Evolutionary conservation across 768 basidiomycete genomes (phyloP).

Genomic region (Lentinula boryana): DNA sequence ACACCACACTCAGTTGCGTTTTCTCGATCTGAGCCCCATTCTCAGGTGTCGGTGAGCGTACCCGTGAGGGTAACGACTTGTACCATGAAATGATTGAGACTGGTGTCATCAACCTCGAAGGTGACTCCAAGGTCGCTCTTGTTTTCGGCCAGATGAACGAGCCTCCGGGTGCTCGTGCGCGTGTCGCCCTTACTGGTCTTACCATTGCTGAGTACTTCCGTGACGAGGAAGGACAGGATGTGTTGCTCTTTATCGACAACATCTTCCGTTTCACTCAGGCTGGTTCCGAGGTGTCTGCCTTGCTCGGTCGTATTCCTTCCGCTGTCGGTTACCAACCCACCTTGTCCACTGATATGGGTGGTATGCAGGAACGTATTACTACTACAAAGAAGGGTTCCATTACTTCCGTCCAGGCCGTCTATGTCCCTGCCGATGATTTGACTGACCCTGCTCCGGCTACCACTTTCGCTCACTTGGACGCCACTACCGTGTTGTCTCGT

Average conservation of each 20-base stretch:
- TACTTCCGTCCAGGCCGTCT: constrained; percentile 99
- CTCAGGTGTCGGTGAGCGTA: constrained; percentile 97
- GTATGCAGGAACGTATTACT: constrained; percentile 99
- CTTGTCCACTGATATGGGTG: constrained; percentile 99
- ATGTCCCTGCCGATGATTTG: constrained; percentile 99
- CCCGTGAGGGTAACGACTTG: constrained; percentile 99
- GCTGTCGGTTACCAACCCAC: constrained; percentile 99
- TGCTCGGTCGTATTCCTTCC: constrained; percentile 99
- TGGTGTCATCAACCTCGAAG: constrained; percentile 99
- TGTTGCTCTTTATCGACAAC: constrained; percentile 99
- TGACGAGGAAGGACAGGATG: constrained; percentile 99
- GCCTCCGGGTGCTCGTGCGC: constrained; percentile 99
- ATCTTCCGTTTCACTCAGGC: constrained; percentile 99
- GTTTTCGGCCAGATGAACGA: constrained; percentile 99
- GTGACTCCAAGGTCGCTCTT: constrained; percentile 99
- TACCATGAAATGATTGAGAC: constrained; percentile 99
- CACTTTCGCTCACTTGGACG: constrained; percentile 99
- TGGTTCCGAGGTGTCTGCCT: constrained; percentile 99
- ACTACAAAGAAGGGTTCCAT: constrained; percentile 99
- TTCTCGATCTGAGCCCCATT: constrained; percentile 7
- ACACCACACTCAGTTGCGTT: not conserved
- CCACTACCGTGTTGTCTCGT: constrained; percentile 98
- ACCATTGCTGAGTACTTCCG: constrained; percentile 99
- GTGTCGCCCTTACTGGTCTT: constrained; percentile 98
- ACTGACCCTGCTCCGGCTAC: constrained; percentile 99